Evolutionary conservation across 345 rosid genomes (phyloP).

Genomic region (Psidium friedrichsthalianum): DNA sequence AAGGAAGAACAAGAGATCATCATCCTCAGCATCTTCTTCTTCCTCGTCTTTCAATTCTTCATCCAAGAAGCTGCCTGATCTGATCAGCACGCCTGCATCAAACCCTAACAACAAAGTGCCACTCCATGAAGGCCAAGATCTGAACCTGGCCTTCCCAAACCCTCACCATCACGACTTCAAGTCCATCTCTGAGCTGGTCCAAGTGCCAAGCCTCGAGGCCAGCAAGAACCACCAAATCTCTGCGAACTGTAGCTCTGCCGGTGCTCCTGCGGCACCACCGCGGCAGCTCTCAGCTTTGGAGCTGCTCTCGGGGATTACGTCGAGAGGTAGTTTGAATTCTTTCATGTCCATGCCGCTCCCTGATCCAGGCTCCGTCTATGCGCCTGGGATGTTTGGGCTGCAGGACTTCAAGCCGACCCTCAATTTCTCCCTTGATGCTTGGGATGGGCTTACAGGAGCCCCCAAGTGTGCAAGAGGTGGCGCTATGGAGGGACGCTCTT

Average conservation of each 20-base stretch:
- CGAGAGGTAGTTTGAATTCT: conserved; percentile 41
- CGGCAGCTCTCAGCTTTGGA: conserved; percentile 51
- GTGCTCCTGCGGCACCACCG: conserved; percentile 13
- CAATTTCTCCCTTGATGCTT: conserved; percentile 74
- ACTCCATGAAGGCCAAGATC: conserved; percentile 75
- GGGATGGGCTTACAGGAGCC: conserved; percentile 37
- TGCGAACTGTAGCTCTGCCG: conserved; percentile 16
- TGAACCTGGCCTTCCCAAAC: conserved; percentile 53
- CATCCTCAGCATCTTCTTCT: conserved; percentile 15
- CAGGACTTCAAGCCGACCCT: conserved; percentile 76
- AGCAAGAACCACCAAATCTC: conserved; percentile 6
- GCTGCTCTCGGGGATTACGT: conserved; percentile 54
- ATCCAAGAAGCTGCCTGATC: conserved; percentile 53
- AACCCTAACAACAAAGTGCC: conserved; percentile 22
- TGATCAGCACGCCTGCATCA: conserved; percentile 6
- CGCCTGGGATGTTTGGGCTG: conserved; percentile 45
- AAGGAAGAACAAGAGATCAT: conserved; percentile 88
- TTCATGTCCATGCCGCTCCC: conserved; percentile 58
- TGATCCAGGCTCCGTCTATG: conserved; percentile 21
- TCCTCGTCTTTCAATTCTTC: conserved; percentile 28
- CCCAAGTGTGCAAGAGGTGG: conserved; percentile 5
- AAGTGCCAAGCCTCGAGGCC: conserved; percentile 23
- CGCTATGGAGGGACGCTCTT: conserved; percentile 43
- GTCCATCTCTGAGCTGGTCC: conserved; percentile 55
- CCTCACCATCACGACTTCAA: conserved; percentile 25